Evolutionary conservation across 371 early-diverging fungal genomes (phyloP), one percentile per base, ranked within the genome.

Genomic region (Mortierella polycephala): DNA sequence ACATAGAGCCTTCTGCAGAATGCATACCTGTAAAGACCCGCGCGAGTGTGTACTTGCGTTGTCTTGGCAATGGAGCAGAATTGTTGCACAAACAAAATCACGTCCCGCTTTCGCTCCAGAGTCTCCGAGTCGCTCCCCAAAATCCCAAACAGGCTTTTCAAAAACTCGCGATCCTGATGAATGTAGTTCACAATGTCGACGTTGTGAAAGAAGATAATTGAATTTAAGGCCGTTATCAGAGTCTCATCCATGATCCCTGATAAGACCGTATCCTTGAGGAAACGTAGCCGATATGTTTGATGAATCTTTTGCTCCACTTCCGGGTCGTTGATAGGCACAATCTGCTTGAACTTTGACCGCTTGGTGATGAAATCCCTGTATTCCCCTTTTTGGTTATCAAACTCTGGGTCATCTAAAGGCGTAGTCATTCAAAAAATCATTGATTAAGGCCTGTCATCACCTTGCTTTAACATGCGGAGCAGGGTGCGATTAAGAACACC

Each of bases 211-310:
- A 89, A 92, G 8, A 93, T 88, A 55, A 95, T 80, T 0, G 92
- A 88, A 44, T 86, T 86, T 51, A 97, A 71, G 11, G 88, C 83
- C 1, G 95, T 85, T 42, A 88, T 83, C 6, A 91, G 87, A 5
- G 81, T 81, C 40, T 97, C 97, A 62, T 95, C 95, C 37, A 93
- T 69, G 21, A 88, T 73, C 1, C 91, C 85, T 8, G 88, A 88
- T 16, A 96, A 83, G 4, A 93, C 93, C 0, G 91, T 91, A 70
- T 95, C 95, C 57, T 92, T 91, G 13, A 98, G 83, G 62, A 89
- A 98, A 65, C 92, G 94, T 6, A 95, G 69, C 7, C 97, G 89
- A 65, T 93, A 95, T 0, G 92, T 90, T 61, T 94, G 93, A 44
- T 92, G 91, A 50, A 96, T 94, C 73, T 94, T 93, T 56, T 81